phyloP scores from a whole-genome alignment of 2,329 filamentous ascomycete species.

The Ophiobolus disseminans region DNA sequence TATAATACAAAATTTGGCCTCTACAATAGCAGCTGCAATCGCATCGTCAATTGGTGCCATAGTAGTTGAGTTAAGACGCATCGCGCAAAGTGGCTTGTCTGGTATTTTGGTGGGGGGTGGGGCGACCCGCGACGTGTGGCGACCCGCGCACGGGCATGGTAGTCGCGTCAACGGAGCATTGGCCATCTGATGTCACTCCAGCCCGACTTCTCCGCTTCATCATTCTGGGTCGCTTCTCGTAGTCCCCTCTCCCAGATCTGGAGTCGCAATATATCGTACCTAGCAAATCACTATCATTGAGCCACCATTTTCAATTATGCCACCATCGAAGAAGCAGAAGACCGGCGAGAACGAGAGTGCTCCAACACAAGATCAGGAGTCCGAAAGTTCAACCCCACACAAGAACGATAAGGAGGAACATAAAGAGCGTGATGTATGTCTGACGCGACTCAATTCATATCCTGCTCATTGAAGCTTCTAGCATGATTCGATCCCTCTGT shows the following conservation, averaged over 20 bases:
- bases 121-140: no score
- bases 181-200: constrained; percentile 4
- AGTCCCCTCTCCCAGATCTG: no score
- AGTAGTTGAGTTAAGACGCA: no score
- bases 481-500: not conserved
- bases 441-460: no score
- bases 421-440: not conserved
- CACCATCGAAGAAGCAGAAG: not conserved
- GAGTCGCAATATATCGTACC: not conserved
- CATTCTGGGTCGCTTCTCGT: not conserved
- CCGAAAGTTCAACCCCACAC: not conserved
- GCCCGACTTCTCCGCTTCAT: not conserved
- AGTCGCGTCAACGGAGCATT: constrained; percentile 2
- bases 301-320: not conserved
- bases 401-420: not conserved
- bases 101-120: no score
- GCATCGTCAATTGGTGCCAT: no score
- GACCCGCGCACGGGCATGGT: no score
- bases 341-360: not conserved
- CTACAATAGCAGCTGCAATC: no score
- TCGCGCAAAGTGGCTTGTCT: no score
- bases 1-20: no score
- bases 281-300: not conserved
- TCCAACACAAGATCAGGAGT: not conserved
- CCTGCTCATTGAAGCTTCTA: not conserved